phyloP scores from a whole-genome alignment of 108 stramenopile species.

The Cyclostephanos tholiformis region DNA sequence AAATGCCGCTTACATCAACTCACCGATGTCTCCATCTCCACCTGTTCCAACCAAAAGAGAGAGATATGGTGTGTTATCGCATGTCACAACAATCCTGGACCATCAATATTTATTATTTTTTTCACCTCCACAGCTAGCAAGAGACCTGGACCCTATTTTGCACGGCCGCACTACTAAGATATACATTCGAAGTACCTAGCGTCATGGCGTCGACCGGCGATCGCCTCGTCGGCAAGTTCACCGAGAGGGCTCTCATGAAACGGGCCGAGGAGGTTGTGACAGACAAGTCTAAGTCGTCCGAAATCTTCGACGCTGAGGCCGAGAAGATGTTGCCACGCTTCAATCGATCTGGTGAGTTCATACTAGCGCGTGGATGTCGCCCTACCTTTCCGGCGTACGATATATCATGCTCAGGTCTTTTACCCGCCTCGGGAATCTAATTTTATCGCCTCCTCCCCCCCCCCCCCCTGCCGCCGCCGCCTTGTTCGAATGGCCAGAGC shows the following conservation, averaged over 20 bases:
- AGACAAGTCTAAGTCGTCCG: conserved; percentile 59
- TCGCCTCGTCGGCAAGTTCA: conserved; percentile 60
- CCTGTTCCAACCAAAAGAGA: too few relatives aligned
- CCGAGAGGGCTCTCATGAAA: conserved; percentile 61
- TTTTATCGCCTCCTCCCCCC: neutral
- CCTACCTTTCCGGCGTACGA: neutral
- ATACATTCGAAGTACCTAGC: too few relatives aligned
- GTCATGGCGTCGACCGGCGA: conserved; percentile 15
- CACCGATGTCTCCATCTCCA: too few relatives aligned
- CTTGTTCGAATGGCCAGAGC: conserved; percentile 45
- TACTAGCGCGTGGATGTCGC: neutral
- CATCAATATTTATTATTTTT: too few relatives aligned
- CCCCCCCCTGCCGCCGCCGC: neutral
- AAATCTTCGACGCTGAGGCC: conserved; percentile 59
- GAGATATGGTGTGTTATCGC: too few relatives aligned
- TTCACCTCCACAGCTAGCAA: too few relatives aligned
- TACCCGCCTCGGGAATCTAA: neutral
- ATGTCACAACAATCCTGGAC: too few relatives aligned
- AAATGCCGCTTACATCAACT: too few relatives aligned
- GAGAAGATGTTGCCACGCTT: conserved; percentile 74
- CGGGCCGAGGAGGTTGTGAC: conserved; percentile 62
- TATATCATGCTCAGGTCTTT: neutral
- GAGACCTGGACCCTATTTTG: neutral
- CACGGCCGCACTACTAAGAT: too few relatives aligned
- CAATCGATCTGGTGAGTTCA: conserved; percentile 51